Evolutionary conservation across 495 filamentous ascomycete species (phyloP).

Genomic region (Neurospora sublineolata): DNA sequence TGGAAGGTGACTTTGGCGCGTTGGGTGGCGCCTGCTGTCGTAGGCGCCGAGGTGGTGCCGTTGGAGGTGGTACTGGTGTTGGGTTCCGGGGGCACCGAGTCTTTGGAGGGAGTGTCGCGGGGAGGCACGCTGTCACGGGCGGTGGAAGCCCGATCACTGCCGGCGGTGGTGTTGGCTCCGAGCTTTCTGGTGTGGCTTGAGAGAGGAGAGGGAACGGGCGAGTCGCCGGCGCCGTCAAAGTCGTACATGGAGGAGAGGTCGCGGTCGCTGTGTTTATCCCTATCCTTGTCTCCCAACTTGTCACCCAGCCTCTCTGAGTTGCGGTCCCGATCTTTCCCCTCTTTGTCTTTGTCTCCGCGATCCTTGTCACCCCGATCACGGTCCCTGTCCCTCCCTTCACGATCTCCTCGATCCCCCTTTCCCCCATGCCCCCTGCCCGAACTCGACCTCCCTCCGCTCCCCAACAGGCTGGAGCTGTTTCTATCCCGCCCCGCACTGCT

Average conservation of each 20-base stretch:
- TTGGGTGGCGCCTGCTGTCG: constrained; percentile 11
- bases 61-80: constrained; percentile 5
- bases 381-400: background rate
- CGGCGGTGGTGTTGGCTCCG: constrained; percentile 41
- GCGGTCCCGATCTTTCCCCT: constrained; percentile 20
- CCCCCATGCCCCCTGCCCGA: background rate
- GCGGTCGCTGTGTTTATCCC: constrained; percentile 21
- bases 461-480: background rate
- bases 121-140: constrained; percentile 35
- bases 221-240: constrained; percentile 58
- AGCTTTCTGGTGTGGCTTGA: constrained; percentile 31
- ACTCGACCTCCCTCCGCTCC: background rate
- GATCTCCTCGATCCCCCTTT: background rate
- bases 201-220: constrained; percentile 53
- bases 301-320: constrained; percentile 23
- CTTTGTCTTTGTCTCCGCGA: background rate
- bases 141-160: constrained; percentile 24
- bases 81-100: constrained; percentile 33
- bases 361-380: constrained; percentile 1
- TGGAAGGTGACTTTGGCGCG: constrained; percentile 43
- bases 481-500: constrained; percentile 1
- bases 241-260: constrained; percentile 51
- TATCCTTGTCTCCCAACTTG: background rate
- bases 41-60: background rate
- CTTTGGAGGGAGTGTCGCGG: constrained; percentile 35